phyloP scores from a whole-genome alignment of 768 basidiomycete genomes.

The Podaxis sp. region DNA sequence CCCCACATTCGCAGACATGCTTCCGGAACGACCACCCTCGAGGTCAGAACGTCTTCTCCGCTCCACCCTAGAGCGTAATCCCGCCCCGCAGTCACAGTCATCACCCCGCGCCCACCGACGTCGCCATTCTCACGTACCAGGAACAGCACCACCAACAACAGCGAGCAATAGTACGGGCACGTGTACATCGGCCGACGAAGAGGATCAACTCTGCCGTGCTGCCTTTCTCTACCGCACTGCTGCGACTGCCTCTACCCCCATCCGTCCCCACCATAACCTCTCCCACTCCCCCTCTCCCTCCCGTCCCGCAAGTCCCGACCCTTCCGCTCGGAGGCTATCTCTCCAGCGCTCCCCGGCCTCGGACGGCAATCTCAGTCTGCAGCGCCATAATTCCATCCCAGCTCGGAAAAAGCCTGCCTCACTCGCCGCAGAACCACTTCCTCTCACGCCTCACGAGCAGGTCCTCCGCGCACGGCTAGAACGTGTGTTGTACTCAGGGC shows the following conservation, averaged over 20 bases:
- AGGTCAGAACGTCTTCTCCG: conserved; percentile 21
- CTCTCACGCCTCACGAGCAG: conserved; percentile 19
- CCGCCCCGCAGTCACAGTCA: conserved; percentile 3
- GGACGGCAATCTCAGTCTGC: conserved; percentile 6
- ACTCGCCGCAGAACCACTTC: neutral
- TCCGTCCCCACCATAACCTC: neutral
- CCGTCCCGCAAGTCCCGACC: conserved; percentile 11
- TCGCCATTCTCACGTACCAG: conserved; percentile 14
- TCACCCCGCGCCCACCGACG: conserved; percentile 12
- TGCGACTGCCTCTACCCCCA: conserved; percentile 9
- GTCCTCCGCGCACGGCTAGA: conserved; percentile 20
- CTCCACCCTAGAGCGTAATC: conserved; percentile 16
- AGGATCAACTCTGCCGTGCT: conserved; percentile 14
- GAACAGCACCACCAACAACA: neutral
- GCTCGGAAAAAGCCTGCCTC: neutral
- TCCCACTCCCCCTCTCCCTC: conserved; percentile 10
- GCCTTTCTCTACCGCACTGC: conserved; percentile 18
- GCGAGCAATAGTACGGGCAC: neutral
- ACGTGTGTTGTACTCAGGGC: conserved; percentile 15
- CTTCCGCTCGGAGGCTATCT: conserved; percentile 7
- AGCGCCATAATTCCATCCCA: conserved; percentile 10
- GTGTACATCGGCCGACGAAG: conserved; percentile 7
- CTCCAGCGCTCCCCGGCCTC: conserved; percentile 16
- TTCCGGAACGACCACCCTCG: conserved; percentile 16
- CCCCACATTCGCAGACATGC: neutral